Conservation (phyloP, 2,329 filamentous ascomycete species). For the Waltergamsia citrina region DNA sequence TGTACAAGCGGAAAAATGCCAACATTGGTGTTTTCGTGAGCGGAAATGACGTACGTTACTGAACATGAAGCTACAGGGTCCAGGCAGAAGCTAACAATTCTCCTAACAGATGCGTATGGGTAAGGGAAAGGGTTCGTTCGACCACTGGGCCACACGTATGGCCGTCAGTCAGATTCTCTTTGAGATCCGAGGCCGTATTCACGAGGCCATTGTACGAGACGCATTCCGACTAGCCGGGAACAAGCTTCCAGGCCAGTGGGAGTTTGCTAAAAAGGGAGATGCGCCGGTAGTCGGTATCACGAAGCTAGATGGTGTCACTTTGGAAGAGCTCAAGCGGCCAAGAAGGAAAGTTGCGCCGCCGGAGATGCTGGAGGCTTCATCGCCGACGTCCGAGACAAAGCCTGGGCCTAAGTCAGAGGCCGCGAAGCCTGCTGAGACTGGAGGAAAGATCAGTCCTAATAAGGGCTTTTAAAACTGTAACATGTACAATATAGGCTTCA, state of each 20-base stretch:
- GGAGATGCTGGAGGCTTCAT: slow-evolving; percentile 21
- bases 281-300: slow-evolving; percentile 85
- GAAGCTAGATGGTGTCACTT: slow-evolving; percentile 75
- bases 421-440: slow-evolving; percentile 15
- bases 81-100: slow-evolving; percentile 3
- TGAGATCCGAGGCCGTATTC: slow-evolving; percentile 81
- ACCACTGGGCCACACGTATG: slow-evolving; percentile 89
- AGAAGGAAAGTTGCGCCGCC: slow-evolving; percentile 53
- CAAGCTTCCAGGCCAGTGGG: slow-evolving; percentile 91
- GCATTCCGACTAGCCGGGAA: slow-evolving; percentile 89
- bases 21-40: slow-evolving; percentile 93
- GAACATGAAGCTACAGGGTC: not conserved
- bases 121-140: slow-evolving; percentile 95
- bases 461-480: no score
- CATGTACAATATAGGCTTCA: slow-evolving; percentile 3
- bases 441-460: slow-evolving; percentile 14
- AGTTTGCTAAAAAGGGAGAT: slow-evolving; percentile 91
- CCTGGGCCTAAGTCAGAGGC: slow-evolving; percentile 22
- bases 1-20: slow-evolving; percentile 85
- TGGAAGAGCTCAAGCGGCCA: slow-evolving; percentile 75
- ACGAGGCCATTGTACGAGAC: slow-evolving; percentile 91
- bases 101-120: slow-evolving; percentile 75
- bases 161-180: slow-evolving; percentile 88
- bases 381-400: slow-evolving; percentile 20
- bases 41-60: slow-evolving; percentile 68